Evolutionary conservation across 176 grass and related monocot species (phyloP).

Genomic region (Leersia perrieri): DNA sequence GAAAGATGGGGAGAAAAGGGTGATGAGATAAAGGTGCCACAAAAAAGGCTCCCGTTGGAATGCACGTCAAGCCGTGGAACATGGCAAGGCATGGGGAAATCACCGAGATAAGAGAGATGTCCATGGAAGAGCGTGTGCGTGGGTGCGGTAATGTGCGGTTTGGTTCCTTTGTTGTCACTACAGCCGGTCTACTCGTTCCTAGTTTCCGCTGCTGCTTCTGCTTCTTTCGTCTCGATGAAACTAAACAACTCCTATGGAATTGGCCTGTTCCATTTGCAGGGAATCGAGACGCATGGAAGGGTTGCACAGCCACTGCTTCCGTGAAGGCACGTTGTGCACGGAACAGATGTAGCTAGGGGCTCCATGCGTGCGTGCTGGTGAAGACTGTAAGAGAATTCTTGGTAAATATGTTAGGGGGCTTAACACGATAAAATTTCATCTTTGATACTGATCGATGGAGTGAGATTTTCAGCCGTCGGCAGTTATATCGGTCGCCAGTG

Average conservation of each 20-base stretch:
- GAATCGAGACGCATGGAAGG: background rate
- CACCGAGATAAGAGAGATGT: background rate
- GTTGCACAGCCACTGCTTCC: background rate
- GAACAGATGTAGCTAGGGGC: background rate
- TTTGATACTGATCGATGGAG: no score
- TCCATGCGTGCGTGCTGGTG: no score
- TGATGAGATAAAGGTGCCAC: constrained; percentile 13
- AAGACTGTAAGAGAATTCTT: no score
- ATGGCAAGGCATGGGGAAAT: background rate
- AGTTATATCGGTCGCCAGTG: no score
- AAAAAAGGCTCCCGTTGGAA: constrained; percentile 1
- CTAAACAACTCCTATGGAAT: background rate
- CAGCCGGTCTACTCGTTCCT: background rate
- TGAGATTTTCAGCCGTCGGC: no score
- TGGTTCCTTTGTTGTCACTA: constrained; percentile 9
- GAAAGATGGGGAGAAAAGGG: background rate
- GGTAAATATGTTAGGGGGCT: no score
- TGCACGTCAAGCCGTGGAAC: constrained; percentile 8
- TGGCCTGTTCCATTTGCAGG: background rate
- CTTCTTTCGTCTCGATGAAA: background rate
- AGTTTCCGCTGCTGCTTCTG: background rate
- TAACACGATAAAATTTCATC: no score
- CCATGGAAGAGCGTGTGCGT: constrained; percentile 5
- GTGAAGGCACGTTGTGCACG: background rate
- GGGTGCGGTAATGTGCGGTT: background rate